Conservation (phyloP, 73 alveolate genomes). For the Blepharisma japonicum region DNA sequence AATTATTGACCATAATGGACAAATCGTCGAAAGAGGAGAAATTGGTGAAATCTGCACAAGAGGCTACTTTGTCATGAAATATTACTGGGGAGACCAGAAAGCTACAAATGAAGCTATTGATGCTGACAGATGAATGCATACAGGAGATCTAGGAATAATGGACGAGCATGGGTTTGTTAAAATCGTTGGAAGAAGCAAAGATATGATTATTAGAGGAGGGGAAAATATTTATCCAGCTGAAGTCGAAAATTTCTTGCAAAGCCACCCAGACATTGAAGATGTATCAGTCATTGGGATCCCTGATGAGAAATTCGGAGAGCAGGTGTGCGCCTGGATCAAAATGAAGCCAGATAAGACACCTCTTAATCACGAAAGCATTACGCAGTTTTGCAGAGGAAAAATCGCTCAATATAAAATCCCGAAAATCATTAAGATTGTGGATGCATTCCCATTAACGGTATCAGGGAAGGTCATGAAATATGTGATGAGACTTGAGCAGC, state of each 20-base stretch:
- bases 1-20: conserved; percentile 29
- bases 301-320: conserved; percentile 77
- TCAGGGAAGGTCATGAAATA: conserved; percentile 80
- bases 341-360: conserved; percentile 36
- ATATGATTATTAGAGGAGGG: conserved; percentile 88
- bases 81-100: conserved; percentile 74
- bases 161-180: conserved; percentile 73
- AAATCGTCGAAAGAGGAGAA: conserved; percentile 42
- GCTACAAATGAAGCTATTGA: conserved; percentile 46
- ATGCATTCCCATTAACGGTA: conserved; percentile 67
- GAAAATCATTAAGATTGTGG: conserved; percentile 54
- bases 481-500: conserved; percentile 50
- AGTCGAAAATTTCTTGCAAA: conserved; percentile 62
- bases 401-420: conserved; percentile 74
- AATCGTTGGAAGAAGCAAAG: conserved; percentile 80
- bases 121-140: conserved; percentile 54
- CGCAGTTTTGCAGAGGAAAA: conserved; percentile 54
- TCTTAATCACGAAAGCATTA: conserved; percentile 42
- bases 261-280: conserved; percentile 56
- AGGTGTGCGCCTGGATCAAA: conserved; percentile 73
- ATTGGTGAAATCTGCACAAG: conserved; percentile 62
- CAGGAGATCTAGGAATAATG: conserved; percentile 74
- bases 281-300: conserved; percentile 75
- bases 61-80: conserved; percentile 69
- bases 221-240: conserved; percentile 84